A percentile compares a stretch with the other conserved stretches of the same genome.
These are phyloP conservation scores for Oehlia diaphana DNA, from an alignment of 192 early-diverging fungal species.

Conservation along the genomic window DNA sequence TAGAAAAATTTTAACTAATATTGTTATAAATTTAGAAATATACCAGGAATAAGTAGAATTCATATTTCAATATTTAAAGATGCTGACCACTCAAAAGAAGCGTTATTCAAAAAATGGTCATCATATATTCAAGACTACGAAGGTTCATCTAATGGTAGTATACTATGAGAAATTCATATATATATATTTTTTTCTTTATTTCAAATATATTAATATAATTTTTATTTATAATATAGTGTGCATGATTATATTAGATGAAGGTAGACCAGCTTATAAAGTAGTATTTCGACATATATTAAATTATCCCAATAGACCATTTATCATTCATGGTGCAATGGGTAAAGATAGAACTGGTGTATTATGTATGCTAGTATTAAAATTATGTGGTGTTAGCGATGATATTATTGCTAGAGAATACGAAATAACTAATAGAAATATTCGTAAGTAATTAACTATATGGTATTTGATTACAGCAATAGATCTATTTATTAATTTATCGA, in stretches of 20 bases:
- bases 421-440: slow-evolving; percentile 34
- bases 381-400: slow-evolving; percentile 67
- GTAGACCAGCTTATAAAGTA: slow-evolving; percentile 37
- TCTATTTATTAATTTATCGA: not conserved
- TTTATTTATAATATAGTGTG: slow-evolving; percentile 33
- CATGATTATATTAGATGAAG: slow-evolving; percentile 47
- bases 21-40: not conserved
- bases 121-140: not conserved
- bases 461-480: not conserved
- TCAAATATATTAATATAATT: not conserved
- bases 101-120: not conserved
- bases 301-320: slow-evolving; percentile 44
- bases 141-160: not conserved
- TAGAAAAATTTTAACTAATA: not conserved
- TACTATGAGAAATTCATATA: not conserved
- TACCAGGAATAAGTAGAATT: not conserved
- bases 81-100: slow-evolving; percentile 50
- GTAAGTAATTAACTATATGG: not conserved
- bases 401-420: slow-evolving; percentile 67
- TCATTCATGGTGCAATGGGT: slow-evolving; percentile 70
- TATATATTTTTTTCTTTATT: not conserved
- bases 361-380: slow-evolving; percentile 55
- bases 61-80: slow-evolving; percentile 53
- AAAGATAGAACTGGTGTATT: slow-evolving; percentile 69
- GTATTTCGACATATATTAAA: slow-evolving; percentile 50